Percentiles rank a stretch among this genome's conserved stretches.
These are phyloP conservation scores for Mesostigma viride DNA, from an alignment of 139 green algal genomes.

Conservation along the genomic window DNA sequence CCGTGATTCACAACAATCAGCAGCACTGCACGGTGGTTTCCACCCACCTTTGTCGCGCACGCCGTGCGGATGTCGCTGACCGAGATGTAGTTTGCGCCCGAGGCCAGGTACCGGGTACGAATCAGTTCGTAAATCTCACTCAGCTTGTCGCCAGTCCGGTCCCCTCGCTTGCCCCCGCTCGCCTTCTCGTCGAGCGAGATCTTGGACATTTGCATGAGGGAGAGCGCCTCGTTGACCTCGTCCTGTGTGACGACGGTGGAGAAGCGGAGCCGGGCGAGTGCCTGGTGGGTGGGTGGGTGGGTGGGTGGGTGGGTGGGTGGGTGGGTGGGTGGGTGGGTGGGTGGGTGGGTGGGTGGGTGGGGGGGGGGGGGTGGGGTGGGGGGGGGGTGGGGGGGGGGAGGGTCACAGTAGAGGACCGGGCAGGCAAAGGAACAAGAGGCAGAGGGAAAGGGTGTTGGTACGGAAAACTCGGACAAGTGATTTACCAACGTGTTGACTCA, in stretches of 20 bases:
- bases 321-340: background rate
- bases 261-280: conserved; percentile 73
- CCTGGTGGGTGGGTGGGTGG: conserved; percentile 32
- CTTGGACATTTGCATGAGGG: conserved; percentile 87
- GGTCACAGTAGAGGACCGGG: background rate
- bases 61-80: too few species aligned
- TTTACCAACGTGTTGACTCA: background rate
- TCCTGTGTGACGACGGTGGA: conserved; percentile 42
- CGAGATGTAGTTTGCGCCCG: too few species aligned
- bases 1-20: too few species aligned
- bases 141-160: background rate
- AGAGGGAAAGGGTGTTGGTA: background rate
- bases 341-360: background rate
- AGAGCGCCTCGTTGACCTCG: conserved; percentile 89
- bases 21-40: too few species aligned
- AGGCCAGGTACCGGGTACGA: background rate
- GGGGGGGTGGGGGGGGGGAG: too few species aligned
- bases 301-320: background rate
- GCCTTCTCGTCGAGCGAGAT: conserved; percentile 44
- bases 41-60: too few species aligned
- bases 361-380: too few species aligned
- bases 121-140: background rate
- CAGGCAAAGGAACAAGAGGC: background rate
- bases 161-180: background rate
- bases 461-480: background rate